Base-by-base conservation (phyloP, 768 basidiomycete species). In the Inosperma sp. region DNA sequence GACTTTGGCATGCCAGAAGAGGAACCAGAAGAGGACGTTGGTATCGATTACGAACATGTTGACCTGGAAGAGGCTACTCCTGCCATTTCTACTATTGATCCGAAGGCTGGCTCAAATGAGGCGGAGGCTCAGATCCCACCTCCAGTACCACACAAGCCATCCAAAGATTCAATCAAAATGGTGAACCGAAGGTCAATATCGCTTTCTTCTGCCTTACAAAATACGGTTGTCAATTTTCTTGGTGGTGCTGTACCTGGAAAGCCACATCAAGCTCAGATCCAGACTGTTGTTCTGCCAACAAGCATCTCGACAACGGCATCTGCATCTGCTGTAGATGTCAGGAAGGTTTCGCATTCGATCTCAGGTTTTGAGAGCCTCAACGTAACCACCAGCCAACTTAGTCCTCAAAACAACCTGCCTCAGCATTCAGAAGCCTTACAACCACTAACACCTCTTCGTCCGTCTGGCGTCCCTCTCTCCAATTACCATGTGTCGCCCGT, bases 1-100 rank as follows among this genome's bases (percentile, higher is more conserved):
- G 84, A 87, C 53, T 83, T 82, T 61, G 72, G 72, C 29, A 81
- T 80, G 74, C 68, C 80, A 9, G 85, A 87, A 62, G 84, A 85
- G 62, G 76, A 79, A 16, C 72, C 75, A 34, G 72, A 66, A 45
- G 55, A 65, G 25, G 56, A 56, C 51, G 39, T 57, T 10, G 62
- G 59, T 22, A 40, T 34, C 40, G n/a, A n/a, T n/a, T n/a, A n/a
- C n/a, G n/a, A n/a, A n/a, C n/a, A n/a, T n/a, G n/a, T n/a, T n/a
- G n/a, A n/a, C n/a, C n/a, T n/a, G n/a, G n/a, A n/a, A n/a, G n/a
- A n/a, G n/a, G n/a, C n/a, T n/a, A n/a, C n/a, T 46, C 43, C 34
- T 13, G 23, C 25, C 35, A 23, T 22, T 14, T 26, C 29, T n/a
- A n/a, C n/a, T n/a, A n/a, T n/a, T n/a, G n/a, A n/a, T n/a, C n/a